Percentiles rank a stretch among this genome's conserved stretches.
Evolutionary conservation across 371 early-diverging fungal genomes (phyloP).

Genomic region (Mucor racemosus): DNA sequence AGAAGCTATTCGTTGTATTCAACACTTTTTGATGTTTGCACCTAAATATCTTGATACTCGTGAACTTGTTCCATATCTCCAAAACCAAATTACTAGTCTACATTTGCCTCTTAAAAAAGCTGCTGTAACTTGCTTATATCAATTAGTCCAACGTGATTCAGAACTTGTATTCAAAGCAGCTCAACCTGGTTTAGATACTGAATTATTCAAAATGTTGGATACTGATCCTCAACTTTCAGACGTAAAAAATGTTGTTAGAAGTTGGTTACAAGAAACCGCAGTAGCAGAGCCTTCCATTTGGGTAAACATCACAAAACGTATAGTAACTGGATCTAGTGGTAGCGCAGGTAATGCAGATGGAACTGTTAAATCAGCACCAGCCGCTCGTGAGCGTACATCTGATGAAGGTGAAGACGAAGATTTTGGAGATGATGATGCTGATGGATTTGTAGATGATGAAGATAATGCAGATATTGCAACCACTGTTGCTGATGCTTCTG

Average conservation of each 20-base stretch:
- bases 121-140: constrained; percentile 86
- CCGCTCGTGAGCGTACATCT: constrained; percentile 24
- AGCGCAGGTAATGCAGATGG: background rate
- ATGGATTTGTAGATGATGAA: constrained; percentile 46
- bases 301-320: constrained; percentile 83
- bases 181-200: constrained; percentile 77
- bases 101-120: constrained; percentile 77
- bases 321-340: constrained; percentile 64
- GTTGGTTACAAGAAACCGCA: constrained; percentile 75
- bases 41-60: constrained; percentile 73
- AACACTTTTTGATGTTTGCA: constrained; percentile 90
- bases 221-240: constrained; percentile 79
- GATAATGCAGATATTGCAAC: constrained; percentile 55
- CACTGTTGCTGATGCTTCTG: constrained; percentile 51
- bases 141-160: constrained; percentile 82
- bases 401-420: constrained; percentile 35
- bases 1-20: constrained; percentile 87
- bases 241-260: constrained; percentile 80
- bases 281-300: constrained; percentile 78
- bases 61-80: constrained; percentile 78
- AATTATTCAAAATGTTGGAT: constrained; percentile 83
- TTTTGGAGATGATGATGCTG: constrained; percentile 49
- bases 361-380: constrained; percentile 9
- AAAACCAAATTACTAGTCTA: constrained; percentile 67
- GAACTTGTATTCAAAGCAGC: constrained; percentile 72